Evolutionary conservation across 176 grass and related monocot species (phyloP).

Genomic region (Bonia amplexicaulis): DNA sequence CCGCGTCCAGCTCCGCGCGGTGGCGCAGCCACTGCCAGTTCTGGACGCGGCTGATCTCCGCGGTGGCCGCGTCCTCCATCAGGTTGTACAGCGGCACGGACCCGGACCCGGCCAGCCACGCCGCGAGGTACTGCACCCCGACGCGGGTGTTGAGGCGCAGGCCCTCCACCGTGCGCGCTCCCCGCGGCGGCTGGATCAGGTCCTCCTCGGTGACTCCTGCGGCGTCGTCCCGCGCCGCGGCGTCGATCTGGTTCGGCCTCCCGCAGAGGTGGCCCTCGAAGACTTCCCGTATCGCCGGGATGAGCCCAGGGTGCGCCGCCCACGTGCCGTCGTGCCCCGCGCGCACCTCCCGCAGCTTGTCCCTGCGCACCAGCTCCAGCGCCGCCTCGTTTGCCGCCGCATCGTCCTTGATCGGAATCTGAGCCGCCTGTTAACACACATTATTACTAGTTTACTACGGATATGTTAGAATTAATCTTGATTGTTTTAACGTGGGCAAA

Average conservation of each 20-base stretch:
- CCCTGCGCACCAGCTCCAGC: conserved; percentile 75
- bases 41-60: conserved; percentile 93
- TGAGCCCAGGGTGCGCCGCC: conserved; percentile 94
- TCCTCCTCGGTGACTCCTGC: conserved; percentile 56
- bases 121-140: conserved; percentile 77
- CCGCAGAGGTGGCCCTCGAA: conserved; percentile 61
- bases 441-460: background rate
- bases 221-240: conserved; percentile 20
- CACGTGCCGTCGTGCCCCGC: conserved; percentile 94
- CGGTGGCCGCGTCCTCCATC: conserved; percentile 96
- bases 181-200: conserved; percentile 58
- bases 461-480: too few relatives aligned
- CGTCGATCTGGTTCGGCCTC: conserved; percentile 64
- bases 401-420: conserved; percentile 86
- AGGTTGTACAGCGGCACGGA: conserved; percentile 92
- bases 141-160: conserved; percentile 81
- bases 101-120: conserved; percentile 72
- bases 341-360: conserved; percentile 77
- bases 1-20: conserved; percentile 44
- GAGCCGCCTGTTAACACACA: conserved; percentile 60
- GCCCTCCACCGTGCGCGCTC: conserved; percentile 63
- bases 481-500: too few relatives aligned
- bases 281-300: conserved; percentile 66
- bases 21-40: conserved; percentile 96
- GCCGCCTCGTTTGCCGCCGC: conserved; percentile 76